These are phyloP conservation scores for Trametes pubescens DNA, from an alignment of 1,284 basidiomycete genomes.

Conservation along the genomic window DNA sequence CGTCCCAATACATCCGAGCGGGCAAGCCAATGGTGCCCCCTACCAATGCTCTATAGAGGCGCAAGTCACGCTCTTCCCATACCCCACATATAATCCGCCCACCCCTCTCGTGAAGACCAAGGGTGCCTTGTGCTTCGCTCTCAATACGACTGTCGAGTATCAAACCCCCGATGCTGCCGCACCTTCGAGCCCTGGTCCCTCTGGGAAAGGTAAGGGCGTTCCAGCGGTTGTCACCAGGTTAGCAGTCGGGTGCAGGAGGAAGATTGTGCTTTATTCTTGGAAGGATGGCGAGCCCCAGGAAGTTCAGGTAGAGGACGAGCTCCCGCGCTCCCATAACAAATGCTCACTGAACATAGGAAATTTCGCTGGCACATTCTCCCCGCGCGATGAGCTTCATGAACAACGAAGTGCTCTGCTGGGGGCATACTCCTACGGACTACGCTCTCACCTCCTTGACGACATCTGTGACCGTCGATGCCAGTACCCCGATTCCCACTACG, in stretches of 20 bases:
- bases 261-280: slow-evolving; percentile 89
- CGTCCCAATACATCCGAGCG: background rate
- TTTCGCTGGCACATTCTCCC: slow-evolving; percentile 85
- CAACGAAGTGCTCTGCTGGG: slow-evolving; percentile 72
- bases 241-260: slow-evolving; percentile 87
- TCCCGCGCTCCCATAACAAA: slow-evolving; percentile 12
- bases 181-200: slow-evolving; percentile 38
- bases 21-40: background rate
- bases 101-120: slow-evolving; percentile 78
- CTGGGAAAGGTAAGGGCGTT: slow-evolving; percentile 53
- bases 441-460: slow-evolving; percentile 75
- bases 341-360: slow-evolving; percentile 63
- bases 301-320: slow-evolving; percentile 59
- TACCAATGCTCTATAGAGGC: slow-evolving; percentile 54
- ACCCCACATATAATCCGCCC: slow-evolving; percentile 72
- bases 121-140: slow-evolving; percentile 82
- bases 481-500: slow-evolving; percentile 54
- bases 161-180: slow-evolving; percentile 34
- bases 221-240: slow-evolving; percentile 78
- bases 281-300: slow-evolving; percentile 85
- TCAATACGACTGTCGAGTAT: slow-evolving; percentile 70
- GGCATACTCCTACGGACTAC: slow-evolving; percentile 79
- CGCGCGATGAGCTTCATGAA: slow-evolving; percentile 77
- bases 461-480: slow-evolving; percentile 66
- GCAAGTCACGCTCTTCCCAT: slow-evolving; percentile 68